Evolutionary conservation across 768 basidiomycete genomes (phyloP).

Genomic region (Pulveroboletus sp.): DNA sequence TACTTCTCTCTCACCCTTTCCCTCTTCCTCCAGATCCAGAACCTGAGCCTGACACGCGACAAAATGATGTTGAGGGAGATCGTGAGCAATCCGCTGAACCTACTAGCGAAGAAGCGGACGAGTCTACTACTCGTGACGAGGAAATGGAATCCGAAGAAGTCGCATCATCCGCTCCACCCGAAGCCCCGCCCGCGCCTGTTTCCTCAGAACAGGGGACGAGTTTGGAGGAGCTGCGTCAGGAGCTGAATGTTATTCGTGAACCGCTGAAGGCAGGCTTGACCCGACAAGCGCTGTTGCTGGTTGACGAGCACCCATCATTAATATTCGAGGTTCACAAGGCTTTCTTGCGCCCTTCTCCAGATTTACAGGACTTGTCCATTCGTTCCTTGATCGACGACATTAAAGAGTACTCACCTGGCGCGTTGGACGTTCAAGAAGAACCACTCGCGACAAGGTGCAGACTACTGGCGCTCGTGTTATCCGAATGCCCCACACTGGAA

Average conservation of each 20-base stretch:
- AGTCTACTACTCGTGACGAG: constrained; percentile 24
- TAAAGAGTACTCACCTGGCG: constrained; percentile 59
- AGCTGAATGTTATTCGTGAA: constrained; percentile 65
- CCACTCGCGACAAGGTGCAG: constrained; percentile 80
- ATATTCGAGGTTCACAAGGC: constrained; percentile 86
- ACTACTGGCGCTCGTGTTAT: constrained; percentile 78
- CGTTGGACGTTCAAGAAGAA: constrained; percentile 70
- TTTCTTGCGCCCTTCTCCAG: constrained; percentile 63
- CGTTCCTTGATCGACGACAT: constrained; percentile 76
- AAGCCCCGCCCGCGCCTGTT: constrained; percentile 10
- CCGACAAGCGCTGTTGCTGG: constrained; percentile 67
- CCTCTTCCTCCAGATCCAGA: constrained; percentile 68
- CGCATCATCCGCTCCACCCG: constrained; percentile 12
- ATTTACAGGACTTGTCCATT: constrained; percentile 64
- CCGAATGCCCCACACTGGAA: constrained; percentile 66
- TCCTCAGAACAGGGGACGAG: constrained; percentile 37
- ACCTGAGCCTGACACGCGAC: constrained; percentile 22
- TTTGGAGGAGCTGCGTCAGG: constrained; percentile 61
- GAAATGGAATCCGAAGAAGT: constrained; percentile 26
- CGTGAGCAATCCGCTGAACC: constrained; percentile 29
- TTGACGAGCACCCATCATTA: constrained; percentile 84
- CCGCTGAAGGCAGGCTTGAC: constrained; percentile 64
- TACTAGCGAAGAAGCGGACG: constrained; percentile 25
- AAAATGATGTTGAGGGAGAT: constrained; percentile 11
- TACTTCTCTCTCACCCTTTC: constrained; percentile 80